A percentile compares a stretch with the other conserved stretches of the same genome.
phyloP scores from a whole-genome alignment of 257 asterid species.

The Fraxinus americana region DNA sequence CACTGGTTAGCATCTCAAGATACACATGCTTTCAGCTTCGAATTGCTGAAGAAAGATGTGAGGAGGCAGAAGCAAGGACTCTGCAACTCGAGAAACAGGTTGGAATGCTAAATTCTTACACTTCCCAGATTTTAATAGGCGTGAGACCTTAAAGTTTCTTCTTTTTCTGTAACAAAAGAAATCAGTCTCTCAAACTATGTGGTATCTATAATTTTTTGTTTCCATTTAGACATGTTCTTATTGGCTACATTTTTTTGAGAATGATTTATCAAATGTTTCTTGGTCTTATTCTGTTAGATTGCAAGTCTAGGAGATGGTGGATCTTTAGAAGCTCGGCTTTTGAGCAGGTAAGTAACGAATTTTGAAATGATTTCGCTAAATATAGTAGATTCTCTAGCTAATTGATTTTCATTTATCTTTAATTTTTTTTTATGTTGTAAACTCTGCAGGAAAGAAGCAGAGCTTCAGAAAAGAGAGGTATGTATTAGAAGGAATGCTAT shows the following conservation, averaged over 20 bases:
- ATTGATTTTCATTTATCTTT: constrained; percentile 16
- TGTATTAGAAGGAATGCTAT: constrained; percentile 15
- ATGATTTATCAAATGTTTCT: neutral
- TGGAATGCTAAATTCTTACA: neutral
- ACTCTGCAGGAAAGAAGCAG: constrained; percentile 86
- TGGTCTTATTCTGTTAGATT: constrained; percentile 48
- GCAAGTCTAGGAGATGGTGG: constrained; percentile 93
- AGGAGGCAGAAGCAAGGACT: constrained; percentile 94
- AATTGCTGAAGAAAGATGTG: constrained; percentile 78
- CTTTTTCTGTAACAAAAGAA: neutral
- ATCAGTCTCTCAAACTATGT: neutral
- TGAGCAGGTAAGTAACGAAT: constrained; percentile 68
- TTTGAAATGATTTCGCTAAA: constrained; percentile 22
- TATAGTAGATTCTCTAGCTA: constrained; percentile 13
- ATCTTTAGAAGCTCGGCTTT: constrained; percentile 90
- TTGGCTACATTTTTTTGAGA: neutral
- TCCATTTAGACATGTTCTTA: neutral
- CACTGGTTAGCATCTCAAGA: constrained; percentile 28
- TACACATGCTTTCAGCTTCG: constrained; percentile 67
- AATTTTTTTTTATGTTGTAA: constrained; percentile 20
- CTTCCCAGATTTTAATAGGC: neutral
- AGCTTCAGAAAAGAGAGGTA: constrained; percentile 96
- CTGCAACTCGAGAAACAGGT: constrained; percentile 95
- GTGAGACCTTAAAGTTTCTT: neutral
- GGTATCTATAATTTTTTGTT: neutral